A percentile compares a stretch with the other conserved stretches of the same genome.
Conservation (phyloP, 768 basidiomycete species). For the Mycena venus region DNA sequence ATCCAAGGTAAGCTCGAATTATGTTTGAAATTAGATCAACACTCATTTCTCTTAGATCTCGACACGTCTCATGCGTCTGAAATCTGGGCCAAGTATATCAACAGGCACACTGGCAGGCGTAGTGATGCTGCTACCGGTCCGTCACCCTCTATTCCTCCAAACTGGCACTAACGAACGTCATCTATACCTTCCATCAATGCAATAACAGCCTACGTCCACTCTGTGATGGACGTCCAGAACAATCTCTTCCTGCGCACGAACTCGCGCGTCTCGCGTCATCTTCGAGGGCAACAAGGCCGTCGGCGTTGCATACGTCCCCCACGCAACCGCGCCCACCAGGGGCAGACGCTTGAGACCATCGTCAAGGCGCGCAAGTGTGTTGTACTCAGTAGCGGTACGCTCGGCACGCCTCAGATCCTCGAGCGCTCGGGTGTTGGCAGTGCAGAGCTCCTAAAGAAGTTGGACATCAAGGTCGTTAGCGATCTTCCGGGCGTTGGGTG, state of each 20-base stretch:
- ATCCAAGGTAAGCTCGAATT: conserved; percentile 59
- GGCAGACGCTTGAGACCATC: conserved; percentile 69
- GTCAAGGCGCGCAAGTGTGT: conserved; percentile 77
- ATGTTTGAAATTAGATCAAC: neutral
- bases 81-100: conserved; percentile 85
- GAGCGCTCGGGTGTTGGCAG: conserved; percentile 80
- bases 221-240: conserved; percentile 70
- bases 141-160: conserved; percentile 6
- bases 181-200: no score
- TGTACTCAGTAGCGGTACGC: conserved; percentile 74
- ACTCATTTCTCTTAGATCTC: conserved; percentile 55
- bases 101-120: conserved; percentile 78
- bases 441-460: conserved; percentile 64
- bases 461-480: conserved; percentile 73
- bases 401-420: conserved; percentile 80
- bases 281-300: conserved; percentile 82
- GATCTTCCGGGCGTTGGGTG: conserved; percentile 81
- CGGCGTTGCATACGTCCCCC: conserved; percentile 78
- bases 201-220: neutral
- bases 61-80: conserved; percentile 73
- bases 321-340: conserved; percentile 68
- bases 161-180: neutral
- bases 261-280: conserved; percentile 76
- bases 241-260: conserved; percentile 79
- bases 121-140: conserved; percentile 79